A percentile compares a stretch with the other conserved stretches of the same genome.
Evolutionary conservation across 2,329 filamentous ascomycete genomes (phyloP).

Genomic region (Xylariaceae sp.): DNA sequence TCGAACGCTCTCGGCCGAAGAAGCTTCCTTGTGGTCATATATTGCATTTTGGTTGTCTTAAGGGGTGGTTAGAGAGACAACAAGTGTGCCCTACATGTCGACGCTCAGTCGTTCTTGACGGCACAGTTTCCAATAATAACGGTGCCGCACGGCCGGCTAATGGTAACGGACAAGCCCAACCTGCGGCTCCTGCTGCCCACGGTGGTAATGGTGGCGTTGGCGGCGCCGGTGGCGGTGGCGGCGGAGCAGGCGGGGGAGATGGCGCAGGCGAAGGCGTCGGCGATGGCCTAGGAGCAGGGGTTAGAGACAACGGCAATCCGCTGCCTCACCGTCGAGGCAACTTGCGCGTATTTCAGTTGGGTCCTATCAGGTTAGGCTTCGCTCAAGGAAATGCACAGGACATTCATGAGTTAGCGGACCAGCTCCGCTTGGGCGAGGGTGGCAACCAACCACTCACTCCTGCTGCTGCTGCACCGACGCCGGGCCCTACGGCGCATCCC

Average conservation of each 20-base stretch:
- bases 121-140: conserved; percentile 34
- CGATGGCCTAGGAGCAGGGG: conserved; percentile 11
- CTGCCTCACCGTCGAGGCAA: conserved; percentile 37
- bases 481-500: conserved; percentile 5
- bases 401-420: conserved; percentile 61
- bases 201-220: conserved; percentile 23
- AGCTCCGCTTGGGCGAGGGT: conserved; percentile 46
- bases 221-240: neutral
- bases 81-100: conserved; percentile 96
- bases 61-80: conserved; percentile 95
- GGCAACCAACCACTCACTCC: conserved; percentile 23
- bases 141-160: conserved; percentile 30
- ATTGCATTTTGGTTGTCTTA: conserved; percentile 86
- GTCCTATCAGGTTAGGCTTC: conserved; percentile 69
- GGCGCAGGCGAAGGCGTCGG: neutral
- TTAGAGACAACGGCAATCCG: conserved; percentile 29
- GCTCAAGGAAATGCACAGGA: conserved; percentile 62
- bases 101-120: conserved; percentile 68
- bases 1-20: conserved; percentile 84
- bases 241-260: neutral
- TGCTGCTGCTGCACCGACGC: conserved; percentile 13
- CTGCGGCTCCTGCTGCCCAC: conserved; percentile 25
- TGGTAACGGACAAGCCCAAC: conserved; percentile 29
- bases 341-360: conserved; percentile 64
- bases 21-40: conserved; percentile 96